phyloP scores from a whole-genome alignment of 768 basidiomycete species.

The Tulasnella sp. region DNA sequence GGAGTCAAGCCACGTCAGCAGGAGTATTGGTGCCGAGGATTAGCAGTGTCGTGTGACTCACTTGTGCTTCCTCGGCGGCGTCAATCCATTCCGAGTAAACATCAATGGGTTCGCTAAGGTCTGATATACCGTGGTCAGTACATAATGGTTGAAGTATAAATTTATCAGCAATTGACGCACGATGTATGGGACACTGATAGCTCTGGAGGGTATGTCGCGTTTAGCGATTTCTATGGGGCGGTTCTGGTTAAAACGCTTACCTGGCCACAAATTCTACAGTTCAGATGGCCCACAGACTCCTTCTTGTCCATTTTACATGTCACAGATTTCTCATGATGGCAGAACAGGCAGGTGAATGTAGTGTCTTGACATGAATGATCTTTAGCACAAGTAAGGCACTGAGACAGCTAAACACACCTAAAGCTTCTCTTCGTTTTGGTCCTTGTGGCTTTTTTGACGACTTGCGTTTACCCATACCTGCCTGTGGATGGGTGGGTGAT shows the following conservation, averaged over 20 bases:
- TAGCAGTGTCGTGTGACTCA: neutral
- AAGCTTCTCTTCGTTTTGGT: constrained; percentile 53
- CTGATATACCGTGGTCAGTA: constrained; percentile 31
- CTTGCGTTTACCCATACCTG: constrained; percentile 75
- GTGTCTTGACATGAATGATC: constrained; percentile 41
- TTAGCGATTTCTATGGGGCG: too few species aligned
- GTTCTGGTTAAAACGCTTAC: constrained; percentile 69
- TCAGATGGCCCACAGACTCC: constrained; percentile 68
- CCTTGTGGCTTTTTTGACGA: constrained; percentile 67
- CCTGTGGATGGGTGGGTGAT: neutral
- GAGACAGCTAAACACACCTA: constrained; percentile 47
- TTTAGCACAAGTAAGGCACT: neutral
- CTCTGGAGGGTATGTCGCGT: neutral
- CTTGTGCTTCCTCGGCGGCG: constrained; percentile 15
- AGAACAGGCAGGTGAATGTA: constrained; percentile 77
- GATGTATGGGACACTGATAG: constrained; percentile 13
- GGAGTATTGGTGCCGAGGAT: neutral
- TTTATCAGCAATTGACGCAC: neutral
- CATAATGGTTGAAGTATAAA: too few species aligned
- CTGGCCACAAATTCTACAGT: constrained; percentile 67
- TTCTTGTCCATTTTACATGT: constrained; percentile 77
- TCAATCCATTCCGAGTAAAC: constrained; percentile 83
- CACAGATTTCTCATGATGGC: constrained; percentile 83
- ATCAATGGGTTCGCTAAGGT: constrained; percentile 78
- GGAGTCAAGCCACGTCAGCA: neutral